Percentiles rank a stretch among this genome's conserved stretches.
Conservation (phyloP, 352 stramenopile genomes). For the Globisporangium okanoganense region DNA sequence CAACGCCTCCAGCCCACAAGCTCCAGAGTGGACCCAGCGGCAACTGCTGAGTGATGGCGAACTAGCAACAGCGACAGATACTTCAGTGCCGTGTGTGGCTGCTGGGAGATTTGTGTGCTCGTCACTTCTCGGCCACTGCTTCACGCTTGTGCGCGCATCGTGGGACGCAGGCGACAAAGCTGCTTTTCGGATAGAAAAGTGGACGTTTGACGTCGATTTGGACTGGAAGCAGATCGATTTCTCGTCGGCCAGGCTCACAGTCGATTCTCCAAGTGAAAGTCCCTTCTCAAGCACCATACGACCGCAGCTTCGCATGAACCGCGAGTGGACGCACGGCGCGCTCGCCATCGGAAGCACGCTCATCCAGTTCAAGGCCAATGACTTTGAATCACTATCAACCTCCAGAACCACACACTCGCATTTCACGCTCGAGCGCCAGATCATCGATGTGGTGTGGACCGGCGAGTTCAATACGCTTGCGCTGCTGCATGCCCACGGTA, state of each 20-base stretch:
- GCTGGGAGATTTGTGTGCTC: conserved; percentile 16
- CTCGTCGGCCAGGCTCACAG: conserved; percentile 1
- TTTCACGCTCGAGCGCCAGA: not conserved
- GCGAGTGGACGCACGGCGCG: not conserved
- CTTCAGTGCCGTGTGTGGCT: not conserved
- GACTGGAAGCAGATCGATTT: conserved; percentile 9
- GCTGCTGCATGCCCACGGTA: conserved; percentile 31
- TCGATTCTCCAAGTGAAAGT: not conserved
- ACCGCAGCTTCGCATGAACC: conserved; percentile 11
- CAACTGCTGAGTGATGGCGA: not conserved
- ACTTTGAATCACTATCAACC: not conserved
- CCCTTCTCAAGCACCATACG: not conserved
- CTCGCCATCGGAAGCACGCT: conserved; percentile 7
- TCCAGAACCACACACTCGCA: not conserved
- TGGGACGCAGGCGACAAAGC: not conserved
- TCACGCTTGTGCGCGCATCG: conserved; percentile 14
- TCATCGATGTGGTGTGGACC: conserved; percentile 7
- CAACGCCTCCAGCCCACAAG: too few species aligned
- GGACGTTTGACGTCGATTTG: conserved; percentile 13
- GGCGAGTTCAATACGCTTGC: conserved; percentile 7
- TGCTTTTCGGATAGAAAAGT: not conserved
- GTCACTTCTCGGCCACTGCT: conserved; percentile 20
- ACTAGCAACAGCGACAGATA: too few species aligned
- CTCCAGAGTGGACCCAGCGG: not conserved
- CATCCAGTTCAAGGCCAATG: not conserved